Base-by-base conservation (phyloP, 371 early-diverging fungal genomes). In the Fennellomyces sp. region DNA sequence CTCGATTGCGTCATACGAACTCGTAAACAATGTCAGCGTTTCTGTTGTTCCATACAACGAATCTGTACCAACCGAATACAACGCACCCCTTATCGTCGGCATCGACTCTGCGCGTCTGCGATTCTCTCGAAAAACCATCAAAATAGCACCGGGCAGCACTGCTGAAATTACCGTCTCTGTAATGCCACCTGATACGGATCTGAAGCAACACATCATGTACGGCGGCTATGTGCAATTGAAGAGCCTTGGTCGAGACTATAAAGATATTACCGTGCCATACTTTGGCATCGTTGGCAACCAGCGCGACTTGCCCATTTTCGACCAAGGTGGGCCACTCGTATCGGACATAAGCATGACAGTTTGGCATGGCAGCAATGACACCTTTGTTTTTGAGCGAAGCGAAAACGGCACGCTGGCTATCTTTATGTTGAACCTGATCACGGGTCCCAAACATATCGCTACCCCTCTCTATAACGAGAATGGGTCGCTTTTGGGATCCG, bases 221-320 rank as follows among this genome's bases (percentile, higher is more conserved):
- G 75, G 79, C 10, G 79, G 79, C 2, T 78, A 61, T 26, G 45
- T 76, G 13, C 29, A 52, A 2, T 15, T 76, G 19, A 55, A 52
- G 10, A 35, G 57, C 23, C 45, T 4, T 5, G 12, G 4, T 25
- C 35, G 61, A 36, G n/a, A n/a, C n/a, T n/a, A n/a, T n/a, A n/a
- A 63, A 49, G 52, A 66, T 42, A 51, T 77, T 45, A 70, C 66
- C 10, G 60, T 88, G 5, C 88, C 88, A 12, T 88, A 86, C 60
- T 68, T 80, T 50, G 88, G 86, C 25, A 57, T 86, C 11, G 65
- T 77, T 29, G 88, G 86, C 12, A 72, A 76, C 23, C 63, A 81
- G 64, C 54, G 56, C 45, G 70, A 78, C n/a, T 63, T 77, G 2
- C 78, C 78, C 5, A 31, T 77, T 0, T 74, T 73, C 54, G 35